phyloP scores from a whole-genome alignment of 1,284 basidiomycete genomes.

The Ceratobasidium sp. region DNA sequence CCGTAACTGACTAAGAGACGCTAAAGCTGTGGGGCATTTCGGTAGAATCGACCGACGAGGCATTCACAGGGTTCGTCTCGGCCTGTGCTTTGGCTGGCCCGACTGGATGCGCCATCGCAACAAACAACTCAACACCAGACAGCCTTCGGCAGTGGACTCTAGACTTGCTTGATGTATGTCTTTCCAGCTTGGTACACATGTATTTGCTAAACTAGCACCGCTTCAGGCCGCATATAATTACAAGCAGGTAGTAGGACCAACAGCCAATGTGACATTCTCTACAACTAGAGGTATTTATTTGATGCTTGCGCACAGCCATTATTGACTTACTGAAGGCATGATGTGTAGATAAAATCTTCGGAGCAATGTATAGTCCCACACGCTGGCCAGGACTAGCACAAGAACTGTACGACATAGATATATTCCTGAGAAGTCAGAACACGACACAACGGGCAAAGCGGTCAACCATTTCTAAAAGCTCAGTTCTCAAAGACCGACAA shows the following conservation, averaged over 20 bases:
- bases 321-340: not conserved
- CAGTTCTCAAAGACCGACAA: too few species aligned
- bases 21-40: constrained; percentile 6
- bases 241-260: not conserved
- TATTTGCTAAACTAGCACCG: too few species aligned
- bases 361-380: constrained; percentile 37
- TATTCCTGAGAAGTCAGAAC: not conserved
- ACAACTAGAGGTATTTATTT: constrained; percentile 24
- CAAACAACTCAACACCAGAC: constrained; percentile 10
- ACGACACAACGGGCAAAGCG: not conserved
- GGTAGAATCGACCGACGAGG: constrained; percentile 20
- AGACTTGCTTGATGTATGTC: constrained; percentile 35
- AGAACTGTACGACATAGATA: not conserved
- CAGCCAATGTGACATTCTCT: constrained; percentile 1
- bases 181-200: not conserved
- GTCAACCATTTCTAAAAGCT: too few species aligned
- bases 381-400: constrained; percentile 34
- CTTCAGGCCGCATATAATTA: constrained; percentile 14
- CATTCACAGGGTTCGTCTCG: constrained; percentile 17
- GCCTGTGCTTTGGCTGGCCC: constrained; percentile 35
- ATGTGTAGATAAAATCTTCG: constrained; percentile 8
- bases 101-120: constrained; percentile 31
- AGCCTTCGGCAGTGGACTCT: constrained; percentile 13
- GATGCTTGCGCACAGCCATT: not conserved
- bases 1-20: not conserved